Base-by-base conservation (phyloP, 345 rosid species). In the Hypericum perforatum region DNA sequence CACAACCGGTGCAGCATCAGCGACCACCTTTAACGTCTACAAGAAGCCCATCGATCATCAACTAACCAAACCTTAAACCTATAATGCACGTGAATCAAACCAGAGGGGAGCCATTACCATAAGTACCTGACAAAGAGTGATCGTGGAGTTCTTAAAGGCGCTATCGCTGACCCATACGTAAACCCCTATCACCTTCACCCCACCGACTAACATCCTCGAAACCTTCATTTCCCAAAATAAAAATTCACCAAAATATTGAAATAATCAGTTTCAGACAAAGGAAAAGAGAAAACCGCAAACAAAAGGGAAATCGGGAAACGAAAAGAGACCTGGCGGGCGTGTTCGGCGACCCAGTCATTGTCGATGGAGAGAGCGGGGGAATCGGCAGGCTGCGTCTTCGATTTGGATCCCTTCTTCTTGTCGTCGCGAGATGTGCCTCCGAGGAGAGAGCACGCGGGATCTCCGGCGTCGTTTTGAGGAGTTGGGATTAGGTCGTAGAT, bases 331-430 rank as follows among this genome's bases (percentile, higher is more conserved):
- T 91, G 95, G 16, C 88, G 82, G 32, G 96, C 92, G 52, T 91
- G 98, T 68, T 91, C 96, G 0, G 95, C 86, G 3, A 87, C 81
- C 98, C 98, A 91, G 32, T 85, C 96, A 11, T 55, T 68, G 67
- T 87, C 98, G 11, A 91, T 69, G 10, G 45, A 41, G 64, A 91
- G 12, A 38, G 88, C 72, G 53, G 85, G 67, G 11, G 80, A 70
- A 75, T 86, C 96, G 0, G 80, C 56, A 0, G 70, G 43, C 72
- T 73, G 87, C 53, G 88, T 58, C 61, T 86, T 90, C 6, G 91
- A 74, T 75, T 81, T 87, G 2, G 78, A 57, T 0, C 67, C 63
- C 70, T 73, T 87, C 64, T 41, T 79, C 77, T 63, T 81, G 59
- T 76, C 85, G 56, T 78, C 87, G 62, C 59, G 85, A 38, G 59